Evolutionary conservation across 768 basidiomycete species (phyloP), one percentile per base, ranked within the genome.

Genomic region (Mycena vulgaris): DNA sequence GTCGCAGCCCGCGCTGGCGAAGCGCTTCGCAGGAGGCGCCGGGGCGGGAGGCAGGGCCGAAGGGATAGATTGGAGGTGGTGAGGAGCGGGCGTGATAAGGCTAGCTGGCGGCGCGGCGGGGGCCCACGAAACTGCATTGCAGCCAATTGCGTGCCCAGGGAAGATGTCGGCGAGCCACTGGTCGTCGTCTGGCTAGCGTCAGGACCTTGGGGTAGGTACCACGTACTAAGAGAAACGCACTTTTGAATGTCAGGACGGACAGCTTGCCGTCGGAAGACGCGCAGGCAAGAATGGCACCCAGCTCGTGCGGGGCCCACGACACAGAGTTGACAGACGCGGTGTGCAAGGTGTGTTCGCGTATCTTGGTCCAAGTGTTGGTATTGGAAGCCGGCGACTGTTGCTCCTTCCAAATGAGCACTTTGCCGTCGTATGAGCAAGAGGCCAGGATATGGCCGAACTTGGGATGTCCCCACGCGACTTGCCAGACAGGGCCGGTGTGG

Each of bases 371-470:
- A 1, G 28, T 70, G 63, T 60, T 70, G 42, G 52, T 62, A 40
- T 66, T 62, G 2, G 84, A 76, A 25, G 84, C 79, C 51, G 86
- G 81, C 19, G 88, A 89, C 74, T 88, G 85, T 78, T 95, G 93
- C 80, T 99, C 97, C 77, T 97, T 98, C 98, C 98, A 99, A 74
- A 99, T 96, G 81, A 98, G 89, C 23, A 98, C 98, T 76, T 97
- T 95, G 52, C 98, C 97, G 75, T 99, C 98, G 80, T 99, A 99
- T 6, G 97, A 98, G 78, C 96, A 97, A n/a, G 95, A 97, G 31
- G 97, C 97, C 61, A 99, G 90, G 76, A 99, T 97, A 70, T 93
- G 91, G 2, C 98, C 98, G 76, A 94, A 99, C 80, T 96, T 98
- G 28, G 98, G 98, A 75, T 99, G 97, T 3, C 95, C 97, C 98